Conservation (phyloP, 2,329 filamentous ascomycete genomes). For the Dothideomycetes sp. region DNA sequence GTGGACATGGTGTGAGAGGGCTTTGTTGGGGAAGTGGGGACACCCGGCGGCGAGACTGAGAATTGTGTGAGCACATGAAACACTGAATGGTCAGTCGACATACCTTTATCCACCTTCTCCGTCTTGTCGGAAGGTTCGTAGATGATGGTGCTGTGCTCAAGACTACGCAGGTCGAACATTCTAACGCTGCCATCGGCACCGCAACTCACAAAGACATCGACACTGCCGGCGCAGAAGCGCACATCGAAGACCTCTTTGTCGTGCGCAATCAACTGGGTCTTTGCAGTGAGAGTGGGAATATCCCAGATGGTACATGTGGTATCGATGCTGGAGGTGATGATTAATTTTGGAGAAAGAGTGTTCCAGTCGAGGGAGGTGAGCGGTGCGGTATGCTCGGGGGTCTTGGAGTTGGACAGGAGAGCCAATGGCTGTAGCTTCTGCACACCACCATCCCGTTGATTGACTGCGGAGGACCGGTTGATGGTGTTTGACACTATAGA, state of each 20-base stretch:
- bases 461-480: conserved; percentile 51
- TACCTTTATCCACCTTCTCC: conserved; percentile 34
- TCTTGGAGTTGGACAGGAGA: conserved; percentile 93
- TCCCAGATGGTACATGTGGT: conserved; percentile 99
- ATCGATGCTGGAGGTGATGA: conserved; percentile 97
- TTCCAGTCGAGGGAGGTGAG: conserved; percentile 98
- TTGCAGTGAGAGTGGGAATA: conserved; percentile 92
- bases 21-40: conserved; percentile 59
- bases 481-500: conserved; percentile 58
- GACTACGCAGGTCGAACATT: conserved; percentile 94
- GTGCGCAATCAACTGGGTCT: conserved; percentile 95
- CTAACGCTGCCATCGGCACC: conserved; percentile 94
- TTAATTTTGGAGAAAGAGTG: conserved; percentile 87
- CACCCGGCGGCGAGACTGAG: conserved; percentile 30
- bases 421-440: conserved; percentile 85
- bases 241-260: conserved; percentile 99
- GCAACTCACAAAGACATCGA: conserved; percentile 98
- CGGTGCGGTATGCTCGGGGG: conserved; percentile 92
- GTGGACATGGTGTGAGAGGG: conserved; percentile 56
- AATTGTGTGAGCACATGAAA: background rate
- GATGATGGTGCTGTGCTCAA: conserved; percentile 98
- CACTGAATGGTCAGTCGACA: conserved; percentile 8
- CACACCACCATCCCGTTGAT: conserved; percentile 48
- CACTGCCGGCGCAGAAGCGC: conserved; percentile 91
- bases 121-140: conserved; percentile 93